These are phyloP conservation scores for Brettanomyces custersianus DNA, from an alignment of 805 yeast genomes.

Conservation along the genomic window DNA sequence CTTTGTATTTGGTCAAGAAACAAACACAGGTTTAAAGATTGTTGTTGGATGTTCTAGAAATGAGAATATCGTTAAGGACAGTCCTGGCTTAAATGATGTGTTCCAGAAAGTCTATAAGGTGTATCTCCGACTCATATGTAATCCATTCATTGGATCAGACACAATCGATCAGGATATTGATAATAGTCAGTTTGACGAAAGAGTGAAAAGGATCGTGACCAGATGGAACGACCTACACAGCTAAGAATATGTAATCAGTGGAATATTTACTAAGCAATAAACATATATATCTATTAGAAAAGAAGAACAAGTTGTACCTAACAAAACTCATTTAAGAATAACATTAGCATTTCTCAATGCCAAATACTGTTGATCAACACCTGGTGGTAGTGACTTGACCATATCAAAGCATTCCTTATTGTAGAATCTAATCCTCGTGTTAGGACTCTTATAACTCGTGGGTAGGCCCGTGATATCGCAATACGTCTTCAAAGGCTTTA, in stretches of 20 bases:
- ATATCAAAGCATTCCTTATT: slow-evolving; percentile 77
- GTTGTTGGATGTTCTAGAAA: slow-evolving; percentile 43
- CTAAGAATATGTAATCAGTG: no score
- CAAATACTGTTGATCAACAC: slow-evolving; percentile 88
- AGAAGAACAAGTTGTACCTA: background rate
- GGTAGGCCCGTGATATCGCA: slow-evolving; percentile 91
- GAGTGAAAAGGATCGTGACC: slow-evolving; percentile 18
- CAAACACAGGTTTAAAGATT: slow-evolving; percentile 59
- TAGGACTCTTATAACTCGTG: slow-evolving; percentile 67
- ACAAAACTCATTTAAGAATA: slow-evolving; percentile 40
- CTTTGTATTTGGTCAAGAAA: slow-evolving; percentile 59
- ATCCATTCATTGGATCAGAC: slow-evolving; percentile 45
- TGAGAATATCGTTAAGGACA: slow-evolving; percentile 19
- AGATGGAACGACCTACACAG: slow-evolving; percentile 15
- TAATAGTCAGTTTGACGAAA: slow-evolving; percentile 21
- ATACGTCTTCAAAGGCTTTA: slow-evolving; percentile 71
- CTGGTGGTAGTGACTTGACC: slow-evolving; percentile 74
- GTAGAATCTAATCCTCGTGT: slow-evolving; percentile 67
- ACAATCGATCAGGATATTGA: slow-evolving; percentile 23
- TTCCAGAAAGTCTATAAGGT: slow-evolving; percentile 41
- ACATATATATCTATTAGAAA: no score
- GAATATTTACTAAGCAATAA: no score
- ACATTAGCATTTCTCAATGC: slow-evolving; percentile 85
- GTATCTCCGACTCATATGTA: slow-evolving; percentile 48
- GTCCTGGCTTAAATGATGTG: slow-evolving; percentile 10